A percentile compares a stretch with the other conserved stretches of the same genome.
These are phyloP conservation scores for Cladosporium colombiae DNA, from an alignment of 2,329 filamentous ascomycete species.

Conservation along the genomic window DNA sequence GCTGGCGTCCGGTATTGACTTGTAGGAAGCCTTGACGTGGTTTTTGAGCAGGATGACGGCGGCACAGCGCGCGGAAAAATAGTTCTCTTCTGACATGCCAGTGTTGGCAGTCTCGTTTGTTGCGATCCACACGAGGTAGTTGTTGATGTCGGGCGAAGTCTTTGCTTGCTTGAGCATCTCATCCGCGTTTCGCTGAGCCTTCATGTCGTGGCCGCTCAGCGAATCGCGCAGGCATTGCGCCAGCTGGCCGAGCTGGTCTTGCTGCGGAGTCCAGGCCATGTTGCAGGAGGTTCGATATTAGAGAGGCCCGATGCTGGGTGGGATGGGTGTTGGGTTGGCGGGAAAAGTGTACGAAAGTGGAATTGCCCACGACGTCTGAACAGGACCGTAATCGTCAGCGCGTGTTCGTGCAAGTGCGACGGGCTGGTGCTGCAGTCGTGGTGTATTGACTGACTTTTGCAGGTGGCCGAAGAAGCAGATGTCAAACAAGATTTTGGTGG, in stretches of 20 bases:
- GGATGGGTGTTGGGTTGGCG: background rate
- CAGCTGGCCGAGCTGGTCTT: slow-evolving; percentile 85
- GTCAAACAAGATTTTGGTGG: slow-evolving; percentile 14
- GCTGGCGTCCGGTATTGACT: slow-evolving; percentile 71
- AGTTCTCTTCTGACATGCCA: slow-evolving; percentile 61
- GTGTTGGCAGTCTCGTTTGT: slow-evolving; percentile 58
- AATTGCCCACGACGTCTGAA: background rate
- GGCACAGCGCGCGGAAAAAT: slow-evolving; percentile 78
- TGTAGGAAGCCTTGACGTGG: slow-evolving; percentile 75
- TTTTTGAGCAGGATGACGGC: slow-evolving; percentile 96
- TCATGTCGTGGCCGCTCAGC: slow-evolving; percentile 77
- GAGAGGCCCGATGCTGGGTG: background rate
- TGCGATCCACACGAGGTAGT: slow-evolving; percentile 92
- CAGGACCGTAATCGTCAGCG: background rate
- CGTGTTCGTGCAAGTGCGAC: background rate
- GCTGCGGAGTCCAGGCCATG: slow-evolving; percentile 93
- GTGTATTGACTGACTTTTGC: slow-evolving; percentile 15
- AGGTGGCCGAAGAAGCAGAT: slow-evolving; percentile 6
- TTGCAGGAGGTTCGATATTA: slow-evolving; percentile 27
- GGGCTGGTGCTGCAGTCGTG: background rate
- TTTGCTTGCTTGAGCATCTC: slow-evolving; percentile 89
- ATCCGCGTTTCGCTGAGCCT: slow-evolving; percentile 85
- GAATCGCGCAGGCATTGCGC: slow-evolving; percentile 89
- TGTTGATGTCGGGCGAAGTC: slow-evolving; percentile 87
- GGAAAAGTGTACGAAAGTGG: background rate